Evolutionary conservation across 345 rosid genomes (phyloP).

Genomic region (Isatis tinctoria): DNA sequence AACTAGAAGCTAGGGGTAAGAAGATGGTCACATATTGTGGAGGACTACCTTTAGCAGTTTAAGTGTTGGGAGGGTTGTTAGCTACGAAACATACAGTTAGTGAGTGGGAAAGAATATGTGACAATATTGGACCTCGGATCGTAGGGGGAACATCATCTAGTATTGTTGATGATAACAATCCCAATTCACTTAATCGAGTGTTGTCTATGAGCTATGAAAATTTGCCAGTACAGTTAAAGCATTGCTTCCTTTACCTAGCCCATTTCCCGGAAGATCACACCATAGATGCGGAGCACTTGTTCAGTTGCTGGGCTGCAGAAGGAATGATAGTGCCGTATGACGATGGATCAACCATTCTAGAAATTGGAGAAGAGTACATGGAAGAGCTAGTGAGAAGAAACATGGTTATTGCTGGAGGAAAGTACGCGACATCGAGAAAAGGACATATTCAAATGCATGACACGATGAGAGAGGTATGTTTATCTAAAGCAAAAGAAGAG

Average conservation of each 20-base stretch:
- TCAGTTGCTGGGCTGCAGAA: conserved; percentile 38
- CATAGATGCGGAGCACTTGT: conserved; percentile 21
- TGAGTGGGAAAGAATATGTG: neutral
- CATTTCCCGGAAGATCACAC: conserved; percentile 1
- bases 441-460: neutral
- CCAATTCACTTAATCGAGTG: neutral
- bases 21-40: neutral
- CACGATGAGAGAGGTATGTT: neutral
- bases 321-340: conserved; percentile 13
- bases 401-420: conserved; percentile 28
- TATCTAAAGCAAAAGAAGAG: neutral
- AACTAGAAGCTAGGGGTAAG: neutral
- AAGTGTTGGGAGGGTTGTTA: neutral
- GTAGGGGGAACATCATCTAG: neutral
- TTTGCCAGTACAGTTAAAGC: neutral
- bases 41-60: neutral
- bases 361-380: conserved; percentile 23
- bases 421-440: neutral
- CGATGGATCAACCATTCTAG: conserved; percentile 6
- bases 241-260: neutral
- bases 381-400: conserved; percentile 20
- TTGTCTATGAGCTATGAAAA: neutral
- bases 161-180: neutral
- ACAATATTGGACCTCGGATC: neutral
- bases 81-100: neutral